Percentiles rank a stretch among this genome's conserved stretches.
These are phyloP conservation scores for Phytophthora sp. DNA, from an alignment of 352 stramenopile genomes.

Conservation along the genomic window DNA sequence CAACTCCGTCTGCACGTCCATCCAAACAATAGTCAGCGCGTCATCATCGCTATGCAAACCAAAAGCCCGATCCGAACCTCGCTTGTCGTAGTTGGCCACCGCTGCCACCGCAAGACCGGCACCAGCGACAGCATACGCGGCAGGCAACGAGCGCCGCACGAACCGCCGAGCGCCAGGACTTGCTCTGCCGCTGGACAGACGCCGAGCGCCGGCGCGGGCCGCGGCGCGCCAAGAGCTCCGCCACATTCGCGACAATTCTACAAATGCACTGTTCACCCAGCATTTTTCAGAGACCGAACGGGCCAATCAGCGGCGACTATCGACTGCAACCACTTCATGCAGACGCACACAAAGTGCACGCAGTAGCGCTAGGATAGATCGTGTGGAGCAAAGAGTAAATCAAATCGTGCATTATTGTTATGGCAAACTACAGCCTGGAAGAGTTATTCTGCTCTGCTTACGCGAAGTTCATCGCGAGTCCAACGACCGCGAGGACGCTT, in stretches of 20 bases:
- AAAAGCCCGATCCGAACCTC: conserved; percentile 15
- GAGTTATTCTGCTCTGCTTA: conserved; percentile 6
- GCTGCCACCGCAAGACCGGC: conserved; percentile 30
- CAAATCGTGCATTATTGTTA: too few relatives aligned
- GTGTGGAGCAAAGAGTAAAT: too few relatives aligned
- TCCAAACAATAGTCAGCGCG: background rate
- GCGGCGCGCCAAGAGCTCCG: conserved; percentile 18
- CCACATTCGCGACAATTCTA: conserved; percentile 34
- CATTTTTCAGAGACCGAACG: conserved; percentile 1
- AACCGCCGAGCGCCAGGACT: background rate
- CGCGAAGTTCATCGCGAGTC: conserved; percentile 24
- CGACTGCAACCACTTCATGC: too few relatives aligned
- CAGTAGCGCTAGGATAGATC: too few relatives aligned
- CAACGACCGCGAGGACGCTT: background rate
- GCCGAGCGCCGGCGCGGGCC: conserved; percentile 1
- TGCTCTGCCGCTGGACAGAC: background rate
- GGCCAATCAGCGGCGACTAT: too few relatives aligned
- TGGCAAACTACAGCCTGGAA: too few relatives aligned
- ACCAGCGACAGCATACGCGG: conserved; percentile 26
- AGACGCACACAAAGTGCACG: too few relatives aligned
- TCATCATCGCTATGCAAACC: background rate
- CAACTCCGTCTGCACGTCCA: conserved; percentile 14
- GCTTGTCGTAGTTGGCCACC: conserved; percentile 17
- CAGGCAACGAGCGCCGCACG: conserved; percentile 9
- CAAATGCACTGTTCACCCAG: background rate